Conservation (phyloP, 2,329 filamentous ascomycete species). For the Aphanocladium album region DNA sequence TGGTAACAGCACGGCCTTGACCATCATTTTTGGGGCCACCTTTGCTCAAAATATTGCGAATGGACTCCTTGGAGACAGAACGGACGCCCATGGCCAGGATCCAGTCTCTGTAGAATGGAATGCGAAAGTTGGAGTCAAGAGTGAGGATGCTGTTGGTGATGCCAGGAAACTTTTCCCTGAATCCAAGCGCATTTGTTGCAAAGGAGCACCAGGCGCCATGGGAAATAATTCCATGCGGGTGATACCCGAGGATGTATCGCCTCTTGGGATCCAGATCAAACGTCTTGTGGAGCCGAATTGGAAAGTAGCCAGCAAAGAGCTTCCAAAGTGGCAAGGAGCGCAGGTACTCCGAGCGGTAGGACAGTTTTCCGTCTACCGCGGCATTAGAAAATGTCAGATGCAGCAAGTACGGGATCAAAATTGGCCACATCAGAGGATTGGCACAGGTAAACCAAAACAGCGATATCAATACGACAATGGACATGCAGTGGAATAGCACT, state of each 20-base stretch:
- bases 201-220: slow-evolving; percentile 94
- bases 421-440: slow-evolving; percentile 87
- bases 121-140: slow-evolving; percentile 91
- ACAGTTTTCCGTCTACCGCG: slow-evolving; percentile 68
- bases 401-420: slow-evolving; percentile 70
- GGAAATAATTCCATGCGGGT: slow-evolving; percentile 95
- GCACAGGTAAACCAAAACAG: slow-evolving; percentile 88
- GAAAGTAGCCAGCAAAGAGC: slow-evolving; percentile 89
- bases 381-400: slow-evolving; percentile 78
- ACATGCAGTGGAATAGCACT: slow-evolving; percentile 68
- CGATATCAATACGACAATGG: slow-evolving; percentile 65
- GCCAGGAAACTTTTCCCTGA: slow-evolving; percentile 81
- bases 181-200: slow-evolving; percentile 82
- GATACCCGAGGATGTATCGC: slow-evolving; percentile 96
- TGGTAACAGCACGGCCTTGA: slow-evolving; percentile 93
- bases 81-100: slow-evolving; percentile 82
- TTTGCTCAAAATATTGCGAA: slow-evolving; percentile 78
- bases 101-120: slow-evolving; percentile 92
- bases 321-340: slow-evolving; percentile 75
- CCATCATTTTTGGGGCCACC: slow-evolving; percentile 75
- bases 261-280: slow-evolving; percentile 70
- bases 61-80: slow-evolving; percentile 83
- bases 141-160: slow-evolving; percentile 93
- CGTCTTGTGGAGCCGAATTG: slow-evolving; percentile 80
- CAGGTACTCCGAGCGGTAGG: slow-evolving; percentile 68